Evolutionary conservation across 371 early-diverging fungal genomes (phyloP), one percentile per base, ranked within the genome.

Genomic region (Smittium culicis): DNA sequence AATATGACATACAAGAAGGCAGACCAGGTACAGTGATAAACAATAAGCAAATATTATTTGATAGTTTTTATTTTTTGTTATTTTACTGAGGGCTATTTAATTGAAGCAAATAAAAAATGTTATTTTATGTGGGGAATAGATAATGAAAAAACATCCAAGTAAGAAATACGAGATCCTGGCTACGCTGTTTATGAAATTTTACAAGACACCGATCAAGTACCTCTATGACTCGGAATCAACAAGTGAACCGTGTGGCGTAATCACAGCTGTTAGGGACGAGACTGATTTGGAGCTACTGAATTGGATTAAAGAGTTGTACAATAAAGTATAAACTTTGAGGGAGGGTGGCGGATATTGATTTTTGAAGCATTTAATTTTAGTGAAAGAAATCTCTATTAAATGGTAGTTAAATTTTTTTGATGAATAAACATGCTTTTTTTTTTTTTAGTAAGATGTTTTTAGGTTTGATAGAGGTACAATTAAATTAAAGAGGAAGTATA

Each of bases 141-240:
- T 45, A 11, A 45, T 45, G 45, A 11, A 5, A 45, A 20, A 5
- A 5, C 5, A 20, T 5, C 20, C 68, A 55, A 66, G 34, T 25
- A 66, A 54, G 25, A 29, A 59, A 27, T 32, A 59, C 60, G 31
- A 59, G n/a, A 59, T 29, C 14, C n/a, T 59, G n/a, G 16, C 60
- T 32, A 59, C 5, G 16, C 60, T 59, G 60, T 59, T 59, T 59
- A n/a, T 59, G 5, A 29, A 29, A n/a, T 59, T 59, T 59, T 59
- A 59, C 60, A 59, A 59, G 27, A 59, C 60, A 27, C 29, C 60
- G 5, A 27, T 59, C 16, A 31, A 14, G 16, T 59, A 29, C n/a
- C 11, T 11, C n/a, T 59, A 59, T n/a, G 60, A 29, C n/a, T 54
- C n/a, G 54, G n/a, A 17, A 17, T 29, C 27, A n/a, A 59, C 5